Evolutionary conservation across 768 basidiomycete genomes (phyloP).

Genomic region (Boletus barrowsii): DNA sequence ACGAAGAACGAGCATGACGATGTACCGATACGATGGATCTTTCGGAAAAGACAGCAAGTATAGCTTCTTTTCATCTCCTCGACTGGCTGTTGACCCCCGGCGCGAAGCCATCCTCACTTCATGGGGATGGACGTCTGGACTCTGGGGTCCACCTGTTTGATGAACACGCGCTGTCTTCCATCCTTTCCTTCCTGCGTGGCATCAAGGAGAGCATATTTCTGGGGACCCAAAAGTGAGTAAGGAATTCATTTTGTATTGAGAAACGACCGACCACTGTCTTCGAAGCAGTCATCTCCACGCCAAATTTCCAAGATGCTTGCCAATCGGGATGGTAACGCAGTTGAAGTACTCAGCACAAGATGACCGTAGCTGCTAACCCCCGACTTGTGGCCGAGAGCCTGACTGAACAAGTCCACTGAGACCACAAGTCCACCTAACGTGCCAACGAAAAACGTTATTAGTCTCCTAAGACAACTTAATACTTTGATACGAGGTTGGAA

Average conservation of each 20-base stretch:
- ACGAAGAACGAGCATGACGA: constrained; percentile 19
- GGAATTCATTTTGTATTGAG: too few relatives aligned
- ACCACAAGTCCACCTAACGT: too few relatives aligned
- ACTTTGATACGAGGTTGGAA: too few relatives aligned
- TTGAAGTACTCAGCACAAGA: constrained; percentile 9
- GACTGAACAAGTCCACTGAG: too few relatives aligned
- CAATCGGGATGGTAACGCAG: constrained; percentile 26
- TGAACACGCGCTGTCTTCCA: constrained; percentile 7
- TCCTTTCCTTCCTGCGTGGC: constrained; percentile 1
- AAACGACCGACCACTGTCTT: constrained; percentile 5
- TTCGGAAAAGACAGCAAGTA: too few relatives aligned
- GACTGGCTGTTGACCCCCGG: background rate
- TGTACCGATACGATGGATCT: too few relatives aligned
- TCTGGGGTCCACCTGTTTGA: constrained; percentile 6
- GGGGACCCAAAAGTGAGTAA: too few relatives aligned
- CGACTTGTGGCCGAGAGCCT: too few relatives aligned
- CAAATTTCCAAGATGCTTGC: constrained; percentile 29
- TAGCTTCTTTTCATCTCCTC: constrained; percentile 9
- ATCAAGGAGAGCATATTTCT: constrained; percentile 7
- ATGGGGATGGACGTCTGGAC: background rate
- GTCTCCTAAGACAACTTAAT: too few relatives aligned
- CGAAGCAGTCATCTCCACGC: background rate
- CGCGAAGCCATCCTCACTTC: constrained; percentile 5
- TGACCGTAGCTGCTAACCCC: too few relatives aligned
- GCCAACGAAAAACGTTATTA: too few relatives aligned